Conservation (phyloP, 257 asterid genomes). For the Solanum gandarillasii region DNA sequence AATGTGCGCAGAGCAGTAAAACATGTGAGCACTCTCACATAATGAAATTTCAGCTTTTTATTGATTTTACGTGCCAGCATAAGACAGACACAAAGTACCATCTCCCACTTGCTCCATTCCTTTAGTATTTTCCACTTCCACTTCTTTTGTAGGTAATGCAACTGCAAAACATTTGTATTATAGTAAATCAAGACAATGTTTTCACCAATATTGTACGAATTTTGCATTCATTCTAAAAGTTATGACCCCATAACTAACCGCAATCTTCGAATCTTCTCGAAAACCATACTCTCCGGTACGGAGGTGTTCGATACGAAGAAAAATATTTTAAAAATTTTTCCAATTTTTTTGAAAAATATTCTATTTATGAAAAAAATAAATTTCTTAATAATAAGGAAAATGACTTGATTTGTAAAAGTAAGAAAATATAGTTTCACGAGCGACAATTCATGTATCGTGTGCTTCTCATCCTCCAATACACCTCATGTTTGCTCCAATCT, state of each 20-base stretch:
- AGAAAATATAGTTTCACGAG: background rate
- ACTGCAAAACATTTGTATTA: too few relatives aligned
- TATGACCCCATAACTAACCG: background rate
- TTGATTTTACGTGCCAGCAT: background rate
- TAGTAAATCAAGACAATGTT: too few relatives aligned
- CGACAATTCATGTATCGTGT: too few relatives aligned
- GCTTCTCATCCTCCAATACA: background rate
- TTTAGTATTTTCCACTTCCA: background rate
- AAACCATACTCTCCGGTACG: background rate
- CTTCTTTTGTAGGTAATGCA: background rate
- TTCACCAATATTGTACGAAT: background rate
- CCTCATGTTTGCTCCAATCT: background rate
- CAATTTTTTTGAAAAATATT: too few relatives aligned
- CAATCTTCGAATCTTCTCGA: background rate
- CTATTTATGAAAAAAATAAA: too few relatives aligned
- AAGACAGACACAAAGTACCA: background rate
- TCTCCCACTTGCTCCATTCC: background rate
- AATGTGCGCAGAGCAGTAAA: background rate
- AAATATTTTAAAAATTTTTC: too few relatives aligned
- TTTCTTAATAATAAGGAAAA: background rate
- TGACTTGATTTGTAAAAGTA: background rate
- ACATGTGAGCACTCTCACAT: background rate
- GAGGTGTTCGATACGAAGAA: background rate
- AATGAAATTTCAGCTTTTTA: background rate
- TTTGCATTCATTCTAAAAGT: background rate